Conservation (phyloP, 75 land plant species). For the Adiantum capillusveneris region DNA sequence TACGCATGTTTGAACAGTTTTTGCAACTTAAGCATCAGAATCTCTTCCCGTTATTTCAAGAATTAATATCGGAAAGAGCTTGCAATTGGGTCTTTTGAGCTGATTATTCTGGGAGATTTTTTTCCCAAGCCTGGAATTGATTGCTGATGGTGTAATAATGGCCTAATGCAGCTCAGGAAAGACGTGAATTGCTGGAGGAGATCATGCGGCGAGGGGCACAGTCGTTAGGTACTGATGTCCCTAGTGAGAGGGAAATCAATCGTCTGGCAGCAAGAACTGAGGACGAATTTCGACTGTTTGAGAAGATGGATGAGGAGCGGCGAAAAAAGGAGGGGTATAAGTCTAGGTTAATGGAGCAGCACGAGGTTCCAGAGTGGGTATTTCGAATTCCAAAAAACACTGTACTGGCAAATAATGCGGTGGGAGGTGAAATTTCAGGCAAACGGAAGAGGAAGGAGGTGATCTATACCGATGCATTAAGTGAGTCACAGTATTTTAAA, state of each 20-base stretch:
- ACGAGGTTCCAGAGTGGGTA: conserved; percentile 96
- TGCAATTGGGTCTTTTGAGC: no score
- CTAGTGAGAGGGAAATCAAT: conserved; percentile 96
- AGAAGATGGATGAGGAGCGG: conserved; percentile 95
- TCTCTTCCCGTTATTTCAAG: no score
- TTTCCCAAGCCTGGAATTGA: no score
- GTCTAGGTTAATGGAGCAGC: conserved; percentile 86
- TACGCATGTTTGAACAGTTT: no score
- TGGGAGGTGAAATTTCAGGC: conserved; percentile 24
- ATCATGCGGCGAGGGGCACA: conserved; percentile 87
- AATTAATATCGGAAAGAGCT: no score
- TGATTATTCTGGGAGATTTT: no score
- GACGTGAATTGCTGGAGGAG: conserved; percentile 83
- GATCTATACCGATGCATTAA: conserved; percentile 64
- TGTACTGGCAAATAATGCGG: conserved; percentile 9
- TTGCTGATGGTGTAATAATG: no score
- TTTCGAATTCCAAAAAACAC: conserved; percentile 27
- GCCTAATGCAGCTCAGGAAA: conserved; percentile 89
- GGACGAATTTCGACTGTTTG: conserved; percentile 78
- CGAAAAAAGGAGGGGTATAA: conserved; percentile 71
- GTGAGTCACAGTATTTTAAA: conserved; percentile 83
- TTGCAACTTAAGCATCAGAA: no score
- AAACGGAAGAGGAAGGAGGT: conserved; percentile 80
- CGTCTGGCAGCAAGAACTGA: conserved; percentile 83
- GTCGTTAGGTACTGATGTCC: conserved; percentile 83